Evolutionary conservation across 2,329 filamentous ascomycete species (phyloP).

Genomic region (Aspergillus oerlinghausenensis): DNA sequence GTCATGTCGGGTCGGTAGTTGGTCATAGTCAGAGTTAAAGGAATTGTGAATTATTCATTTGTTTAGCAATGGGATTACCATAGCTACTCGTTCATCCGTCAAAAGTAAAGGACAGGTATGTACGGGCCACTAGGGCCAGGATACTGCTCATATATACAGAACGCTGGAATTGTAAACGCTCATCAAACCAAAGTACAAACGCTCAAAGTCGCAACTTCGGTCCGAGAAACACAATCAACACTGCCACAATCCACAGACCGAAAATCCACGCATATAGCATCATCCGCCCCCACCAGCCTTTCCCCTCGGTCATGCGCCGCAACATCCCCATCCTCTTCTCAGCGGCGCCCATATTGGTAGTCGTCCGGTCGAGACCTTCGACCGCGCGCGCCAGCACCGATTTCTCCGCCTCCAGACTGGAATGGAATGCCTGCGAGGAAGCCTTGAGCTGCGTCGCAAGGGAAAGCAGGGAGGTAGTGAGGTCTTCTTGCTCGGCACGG

Average conservation of each 20-base stretch:
- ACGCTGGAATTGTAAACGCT: neutral
- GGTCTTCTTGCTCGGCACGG: slow-evolving; percentile 73
- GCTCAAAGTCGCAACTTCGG: slow-evolving; percentile 78
- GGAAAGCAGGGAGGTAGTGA: slow-evolving; percentile 74
- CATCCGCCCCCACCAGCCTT: slow-evolving; percentile 80
- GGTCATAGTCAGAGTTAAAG: slow-evolving; percentile 25
- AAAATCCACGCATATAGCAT: slow-evolving; percentile 81
- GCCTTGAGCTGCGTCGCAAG: slow-evolving; percentile 75
- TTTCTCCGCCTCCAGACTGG: slow-evolving; percentile 69
- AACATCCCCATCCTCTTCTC: slow-evolving; percentile 72
- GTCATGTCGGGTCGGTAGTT: slow-evolving; percentile 33
- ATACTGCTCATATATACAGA: neutral
- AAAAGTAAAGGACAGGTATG: neutral
- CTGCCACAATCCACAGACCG: slow-evolving; percentile 70
- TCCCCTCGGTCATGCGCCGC: slow-evolving; percentile 76
- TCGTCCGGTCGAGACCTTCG: slow-evolving; percentile 71
- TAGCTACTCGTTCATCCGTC: neutral
- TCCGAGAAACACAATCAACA: slow-evolving; percentile 77
- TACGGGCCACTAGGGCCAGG: neutral
- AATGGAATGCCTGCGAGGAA: slow-evolving; percentile 67
- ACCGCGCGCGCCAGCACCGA: slow-evolving; percentile 67
- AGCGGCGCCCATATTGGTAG: slow-evolving; percentile 70
- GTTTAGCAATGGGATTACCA: slow-evolving; percentile 14
- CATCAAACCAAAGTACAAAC: neutral
- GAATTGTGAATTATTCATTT: slow-evolving; percentile 19